phyloP scores from a whole-genome alignment of 495 filamentous ascomycete species.

The Penicillium egyptiacum region DNA sequence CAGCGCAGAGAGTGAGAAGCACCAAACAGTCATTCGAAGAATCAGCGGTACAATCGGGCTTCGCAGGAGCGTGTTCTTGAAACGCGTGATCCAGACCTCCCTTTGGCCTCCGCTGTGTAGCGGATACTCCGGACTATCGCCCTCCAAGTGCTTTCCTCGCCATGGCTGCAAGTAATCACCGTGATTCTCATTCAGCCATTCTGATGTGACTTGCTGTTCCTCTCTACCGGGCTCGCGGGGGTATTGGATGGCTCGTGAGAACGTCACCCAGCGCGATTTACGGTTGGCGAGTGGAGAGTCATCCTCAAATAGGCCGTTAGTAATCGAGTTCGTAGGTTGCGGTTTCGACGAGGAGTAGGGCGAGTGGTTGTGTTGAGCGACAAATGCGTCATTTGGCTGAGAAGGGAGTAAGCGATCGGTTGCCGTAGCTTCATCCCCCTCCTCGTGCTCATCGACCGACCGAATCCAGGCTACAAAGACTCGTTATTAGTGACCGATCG shows the following conservation, averaged over 20 bases:
- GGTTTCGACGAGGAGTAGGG: constrained; percentile 44
- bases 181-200: constrained; percentile 60
- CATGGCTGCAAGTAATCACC: constrained; percentile 59
- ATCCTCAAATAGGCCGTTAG: constrained; percentile 12
- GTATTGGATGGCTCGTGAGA: constrained; percentile 56
- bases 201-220: constrained; percentile 50
- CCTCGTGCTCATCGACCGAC: constrained; percentile 32
- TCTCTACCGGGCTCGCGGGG: constrained; percentile 49
- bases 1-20: constrained; percentile 80
- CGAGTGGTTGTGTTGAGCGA: constrained; percentile 61
- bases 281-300: constrained; percentile 18
- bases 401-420: constrained; percentile 41
- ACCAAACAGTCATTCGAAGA: constrained; percentile 78
- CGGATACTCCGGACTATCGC: constrained; percentile 51
- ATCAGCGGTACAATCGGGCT: constrained; percentile 84
- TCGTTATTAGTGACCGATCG: constrained; percentile 14
- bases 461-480: constrained; percentile 39
- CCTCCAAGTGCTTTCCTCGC: constrained; percentile 43
- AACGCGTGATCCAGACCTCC: constrained; percentile 55
- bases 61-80: constrained; percentile 60
- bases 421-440: constrained; percentile 31
- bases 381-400: constrained; percentile 50
- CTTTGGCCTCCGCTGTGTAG: constrained; percentile 42
- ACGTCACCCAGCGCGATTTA: constrained; percentile 62
- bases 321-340: constrained; percentile 12